Evolutionary conservation across 2,329 filamentous ascomycete genomes (phyloP), one percentile per base, ranked within the genome.

Genomic region (Diplodia sapinea): DNA sequence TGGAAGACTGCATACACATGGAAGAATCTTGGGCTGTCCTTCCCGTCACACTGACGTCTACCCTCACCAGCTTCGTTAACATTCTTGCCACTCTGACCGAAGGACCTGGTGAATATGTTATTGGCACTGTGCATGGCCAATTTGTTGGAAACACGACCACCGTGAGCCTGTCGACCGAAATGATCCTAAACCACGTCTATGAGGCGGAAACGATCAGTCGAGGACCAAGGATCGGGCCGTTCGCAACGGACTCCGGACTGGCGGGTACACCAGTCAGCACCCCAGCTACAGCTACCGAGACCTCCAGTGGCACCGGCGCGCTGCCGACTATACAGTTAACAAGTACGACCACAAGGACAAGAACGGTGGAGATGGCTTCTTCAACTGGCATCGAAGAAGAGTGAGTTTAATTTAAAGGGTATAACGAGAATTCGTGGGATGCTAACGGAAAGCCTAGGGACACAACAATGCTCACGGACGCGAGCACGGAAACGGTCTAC

Each of bases 11-110:
- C 71, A 71, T 79, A 26, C 76, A 74, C 5, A 78, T 79, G 57
- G 78, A 79, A 61, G 77, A 83, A 69, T 75, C 79, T 12, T 83
- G 80, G 81, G 74, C 78, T 17, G 77, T 81, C 0, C 72, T 76
- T 3, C 70, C 80, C 1, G 72, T 81, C 7, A 82, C 81, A 0
- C 64, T 73, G 8, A 79, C 76, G 0, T 69, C 74, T 7, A 79
- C 79, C 0, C 77, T 74, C 0, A 76, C 76, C 0, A 74, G 73
- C 0, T 72, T 73, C 0, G 72, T 83, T 40, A 77, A 81, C 23
- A 70, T 83, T 29, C 78, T 78, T 0, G 80, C 78, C 0, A 82
- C 78, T 0, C 70, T 83, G 8, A 66, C 62, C 20, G 70, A 71
- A 0, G 75, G 75, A 1, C 75, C 76, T 0, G 76, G 74, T 1